Percentiles rank a stretch among this genome's conserved stretches.
Evolutionary conservation across 805 yeast genomes (phyloP).

Genomic region (Wickerhamiella cacticola): DNA sequence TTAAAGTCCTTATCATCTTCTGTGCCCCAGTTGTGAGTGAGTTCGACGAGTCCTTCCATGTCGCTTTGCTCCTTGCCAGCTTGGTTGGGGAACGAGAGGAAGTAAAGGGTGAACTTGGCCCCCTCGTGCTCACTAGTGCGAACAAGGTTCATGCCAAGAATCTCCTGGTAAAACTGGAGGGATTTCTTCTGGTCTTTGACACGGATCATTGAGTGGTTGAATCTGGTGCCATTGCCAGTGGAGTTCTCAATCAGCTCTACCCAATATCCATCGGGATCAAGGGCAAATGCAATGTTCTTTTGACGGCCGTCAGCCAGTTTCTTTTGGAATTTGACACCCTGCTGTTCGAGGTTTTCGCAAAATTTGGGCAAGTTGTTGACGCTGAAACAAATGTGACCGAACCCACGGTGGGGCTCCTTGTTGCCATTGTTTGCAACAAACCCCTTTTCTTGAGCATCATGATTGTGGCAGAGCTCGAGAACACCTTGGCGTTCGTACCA

Average conservation of each 20-base stretch:
- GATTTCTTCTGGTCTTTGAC: conserved; percentile 73
- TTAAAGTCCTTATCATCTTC: conserved; percentile 62
- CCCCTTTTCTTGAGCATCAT: conserved; percentile 46
- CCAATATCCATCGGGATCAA: conserved; percentile 97
- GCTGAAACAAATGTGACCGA: conserved; percentile 85
- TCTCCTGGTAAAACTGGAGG: conserved; percentile 63
- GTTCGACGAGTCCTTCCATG: conserved; percentile 66
- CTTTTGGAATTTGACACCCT: conserved; percentile 70
- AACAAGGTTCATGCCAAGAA: conserved; percentile 68
- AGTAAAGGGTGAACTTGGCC: conserved; percentile 78
- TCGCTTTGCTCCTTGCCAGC: conserved; percentile 26
- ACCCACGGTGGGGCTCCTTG: conserved; percentile 72
- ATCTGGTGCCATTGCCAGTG: conserved; percentile 28
- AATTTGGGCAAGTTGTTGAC: conserved; percentile 63
- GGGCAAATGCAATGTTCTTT: conserved; percentile 81
- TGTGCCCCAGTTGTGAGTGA: conserved; percentile 94
- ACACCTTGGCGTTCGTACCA: conserved; percentile 46
- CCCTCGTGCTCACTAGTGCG: conserved; percentile 43
- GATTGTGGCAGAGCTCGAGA: conserved; percentile 70
- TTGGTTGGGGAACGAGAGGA: conserved; percentile 56
- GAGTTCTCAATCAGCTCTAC: conserved; percentile 64
- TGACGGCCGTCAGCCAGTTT: conserved; percentile 82
- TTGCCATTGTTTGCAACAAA: conserved; percentile 70
- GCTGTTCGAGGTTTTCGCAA: conserved; percentile 45
- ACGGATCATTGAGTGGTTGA: conserved; percentile 90